These are phyloP conservation scores for Orbilia javanica DNA, from an alignment of 2,329 filamentous ascomycete genomes.

Conservation along the genomic window DNA sequence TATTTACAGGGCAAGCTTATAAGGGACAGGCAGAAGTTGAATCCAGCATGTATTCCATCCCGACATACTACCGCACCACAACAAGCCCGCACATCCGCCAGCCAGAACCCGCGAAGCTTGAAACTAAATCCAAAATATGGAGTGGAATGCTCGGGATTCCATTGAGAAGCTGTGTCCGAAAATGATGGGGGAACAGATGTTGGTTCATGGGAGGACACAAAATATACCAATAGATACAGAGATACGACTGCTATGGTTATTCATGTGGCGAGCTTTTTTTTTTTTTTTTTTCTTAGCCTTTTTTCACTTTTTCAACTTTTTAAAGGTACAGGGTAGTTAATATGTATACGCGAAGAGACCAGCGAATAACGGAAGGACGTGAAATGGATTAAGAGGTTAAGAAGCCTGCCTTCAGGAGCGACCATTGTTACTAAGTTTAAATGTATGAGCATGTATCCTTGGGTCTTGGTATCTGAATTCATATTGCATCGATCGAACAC, in stretches of 20 bases:
- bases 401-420: too few species aligned
- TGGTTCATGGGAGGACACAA: neutral
- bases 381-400: neutral
- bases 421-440: neutral
- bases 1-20: neutral
- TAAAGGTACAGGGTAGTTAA: too few species aligned
- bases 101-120: constrained; percentile 19
- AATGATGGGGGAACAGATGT: neutral
- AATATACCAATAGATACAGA: neutral
- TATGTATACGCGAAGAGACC: too few species aligned
- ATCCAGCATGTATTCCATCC: constrained; percentile 28
- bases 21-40: neutral
- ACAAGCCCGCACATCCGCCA: neutral
- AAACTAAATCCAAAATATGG: constrained; percentile 1
- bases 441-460: neutral
- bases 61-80: constrained; percentile 24
- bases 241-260: neutral
- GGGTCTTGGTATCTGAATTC: constrained; percentile 5
- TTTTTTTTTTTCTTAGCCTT: too few species aligned
- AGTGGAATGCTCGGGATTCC: constrained; percentile 3
- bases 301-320: too few species aligned
- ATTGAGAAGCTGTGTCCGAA: neutral
- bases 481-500: constrained; percentile 33
- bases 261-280: neutral
- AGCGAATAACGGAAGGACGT: too few species aligned